phyloP scores from a whole-genome alignment of 129 eudicot species.

The Dittrichia graveolens region DNA sequence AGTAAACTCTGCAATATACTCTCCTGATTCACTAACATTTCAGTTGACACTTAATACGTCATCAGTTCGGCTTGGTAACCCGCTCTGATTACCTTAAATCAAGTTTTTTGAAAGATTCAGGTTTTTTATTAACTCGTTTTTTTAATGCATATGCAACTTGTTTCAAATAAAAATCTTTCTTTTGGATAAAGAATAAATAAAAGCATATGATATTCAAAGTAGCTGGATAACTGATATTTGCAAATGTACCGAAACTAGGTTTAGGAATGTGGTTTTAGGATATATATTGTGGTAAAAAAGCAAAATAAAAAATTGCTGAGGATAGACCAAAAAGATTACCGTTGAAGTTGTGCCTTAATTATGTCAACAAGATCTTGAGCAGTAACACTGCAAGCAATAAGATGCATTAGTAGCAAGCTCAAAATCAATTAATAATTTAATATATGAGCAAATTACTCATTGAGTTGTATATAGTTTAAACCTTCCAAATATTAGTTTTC shows the following conservation, averaged over 20 bases:
- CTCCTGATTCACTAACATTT: not conserved
- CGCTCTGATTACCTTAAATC: not conserved
- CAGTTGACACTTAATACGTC: not conserved
- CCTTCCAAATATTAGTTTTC: conserved; percentile 95
- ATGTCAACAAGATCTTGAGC: conserved; percentile 98
- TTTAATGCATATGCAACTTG: not conserved
- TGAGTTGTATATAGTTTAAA: conserved; percentile 30
- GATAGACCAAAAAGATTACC: conserved; percentile 50
- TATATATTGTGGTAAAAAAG: not conserved
- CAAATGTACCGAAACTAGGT: conserved; percentile 1
- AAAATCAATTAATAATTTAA: not conserved
- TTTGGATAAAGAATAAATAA: not conserved
- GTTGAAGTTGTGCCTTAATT: conserved; percentile 92
- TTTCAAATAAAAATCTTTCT: not conserved
- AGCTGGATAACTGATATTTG: not conserved
- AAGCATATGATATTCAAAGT: not conserved
- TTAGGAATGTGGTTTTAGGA: conserved; percentile 6
- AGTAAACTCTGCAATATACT: not conserved
- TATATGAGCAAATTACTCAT: not conserved
- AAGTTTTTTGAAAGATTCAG: not conserved
- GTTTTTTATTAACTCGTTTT: not conserved
- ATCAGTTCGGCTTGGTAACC: not conserved
- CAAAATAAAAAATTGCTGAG: not conserved
- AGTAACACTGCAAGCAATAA: conserved; percentile 63
- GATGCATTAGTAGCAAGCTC: conserved; percentile 23